These are phyloP conservation scores for Testicularia cyperi DNA, from an alignment of 1,284 basidiomycete genomes.

Conservation along the genomic window DNA sequence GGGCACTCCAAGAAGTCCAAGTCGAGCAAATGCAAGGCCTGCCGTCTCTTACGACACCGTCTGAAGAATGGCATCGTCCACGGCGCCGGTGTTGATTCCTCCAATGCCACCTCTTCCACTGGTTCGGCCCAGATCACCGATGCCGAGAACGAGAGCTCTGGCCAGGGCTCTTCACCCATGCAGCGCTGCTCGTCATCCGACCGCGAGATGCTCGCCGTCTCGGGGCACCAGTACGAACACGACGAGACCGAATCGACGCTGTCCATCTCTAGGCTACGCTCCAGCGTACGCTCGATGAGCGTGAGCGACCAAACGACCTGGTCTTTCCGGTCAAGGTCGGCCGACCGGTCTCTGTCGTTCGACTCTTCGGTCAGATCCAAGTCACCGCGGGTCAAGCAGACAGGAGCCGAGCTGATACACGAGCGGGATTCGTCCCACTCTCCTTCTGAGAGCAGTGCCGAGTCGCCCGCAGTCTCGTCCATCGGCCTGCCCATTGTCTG, in stretches of 20 bases:
- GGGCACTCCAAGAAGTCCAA: slow-evolving; percentile 31
- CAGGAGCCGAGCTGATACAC: slow-evolving; percentile 4
- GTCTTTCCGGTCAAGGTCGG: slow-evolving; percentile 11
- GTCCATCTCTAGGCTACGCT: slow-evolving; percentile 9
- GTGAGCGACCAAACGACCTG: slow-evolving; percentile 7
- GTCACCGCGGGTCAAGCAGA: slow-evolving; percentile 4
- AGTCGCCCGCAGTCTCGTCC: slow-evolving; percentile 12
- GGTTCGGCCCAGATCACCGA: slow-evolving; percentile 34
- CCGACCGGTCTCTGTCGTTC: slow-evolving; percentile 7
- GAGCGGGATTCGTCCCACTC: slow-evolving; percentile 33
- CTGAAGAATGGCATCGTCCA: too few relatives aligned
- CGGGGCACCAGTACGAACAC: slow-evolving; percentile 15
- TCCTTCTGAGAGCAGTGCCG: slow-evolving; percentile 29
- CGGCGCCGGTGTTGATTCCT: slow-evolving; percentile 8
- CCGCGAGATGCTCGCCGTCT: slow-evolving; percentile 2
- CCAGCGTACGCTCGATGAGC: slow-evolving; percentile 32
- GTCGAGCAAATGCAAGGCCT: slow-evolving; percentile 34
- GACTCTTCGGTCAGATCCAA: slow-evolving; percentile 9
- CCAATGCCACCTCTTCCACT: slow-evolving; percentile 14
- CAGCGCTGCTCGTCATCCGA: background rate
- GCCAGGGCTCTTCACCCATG: background rate
- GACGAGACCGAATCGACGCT: slow-evolving; percentile 13
- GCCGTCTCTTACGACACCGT: slow-evolving; percentile 30
- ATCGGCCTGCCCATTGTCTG: slow-evolving; percentile 14
- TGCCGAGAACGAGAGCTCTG: slow-evolving; percentile 13